Conservation (phyloP, 441 rosid genomes). For the Gossypium armourianum region DNA sequence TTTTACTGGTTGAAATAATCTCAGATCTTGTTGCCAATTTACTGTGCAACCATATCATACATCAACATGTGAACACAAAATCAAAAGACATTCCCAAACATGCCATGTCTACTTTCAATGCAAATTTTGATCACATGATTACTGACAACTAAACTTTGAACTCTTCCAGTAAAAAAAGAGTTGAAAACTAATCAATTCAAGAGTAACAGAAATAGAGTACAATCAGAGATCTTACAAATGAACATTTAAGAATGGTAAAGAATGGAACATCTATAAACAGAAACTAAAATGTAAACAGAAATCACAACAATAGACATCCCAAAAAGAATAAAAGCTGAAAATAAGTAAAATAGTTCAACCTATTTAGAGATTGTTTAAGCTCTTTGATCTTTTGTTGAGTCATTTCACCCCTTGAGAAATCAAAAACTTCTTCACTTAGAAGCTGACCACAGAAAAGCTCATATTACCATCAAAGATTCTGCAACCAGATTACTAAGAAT, state of each 20-base stretch:
- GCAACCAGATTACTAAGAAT: not conserved
- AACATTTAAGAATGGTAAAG: not conserved
- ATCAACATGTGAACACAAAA: not conserved
- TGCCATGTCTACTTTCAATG: not conserved
- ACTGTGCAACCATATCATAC: not conserved
- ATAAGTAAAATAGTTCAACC: conserved; percentile 24
- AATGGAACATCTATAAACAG: not conserved
- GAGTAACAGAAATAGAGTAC: not conserved
- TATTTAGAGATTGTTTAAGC: conserved; percentile 89
- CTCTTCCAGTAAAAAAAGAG: not conserved
- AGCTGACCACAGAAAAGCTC: conserved; percentile 42
- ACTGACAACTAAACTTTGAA: not conserved
- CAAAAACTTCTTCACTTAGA: conserved; percentile 96
- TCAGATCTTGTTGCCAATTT: not conserved
- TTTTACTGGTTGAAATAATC: not conserved
- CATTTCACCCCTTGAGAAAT: conserved; percentile 99
- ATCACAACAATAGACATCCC: not conserved
- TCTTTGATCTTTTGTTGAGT: conserved; percentile 95
- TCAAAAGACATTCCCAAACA: not conserved
- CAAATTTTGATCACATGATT: not conserved
- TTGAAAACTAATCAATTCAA: not conserved
- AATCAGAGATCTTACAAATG: not conserved
- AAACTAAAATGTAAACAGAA: not conserved
- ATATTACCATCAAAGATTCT: conserved; percentile 14
- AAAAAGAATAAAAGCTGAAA: not conserved